Base-by-base conservation (phyloP, 208 protist species). In the Trypanosoma brucei region DNA sequence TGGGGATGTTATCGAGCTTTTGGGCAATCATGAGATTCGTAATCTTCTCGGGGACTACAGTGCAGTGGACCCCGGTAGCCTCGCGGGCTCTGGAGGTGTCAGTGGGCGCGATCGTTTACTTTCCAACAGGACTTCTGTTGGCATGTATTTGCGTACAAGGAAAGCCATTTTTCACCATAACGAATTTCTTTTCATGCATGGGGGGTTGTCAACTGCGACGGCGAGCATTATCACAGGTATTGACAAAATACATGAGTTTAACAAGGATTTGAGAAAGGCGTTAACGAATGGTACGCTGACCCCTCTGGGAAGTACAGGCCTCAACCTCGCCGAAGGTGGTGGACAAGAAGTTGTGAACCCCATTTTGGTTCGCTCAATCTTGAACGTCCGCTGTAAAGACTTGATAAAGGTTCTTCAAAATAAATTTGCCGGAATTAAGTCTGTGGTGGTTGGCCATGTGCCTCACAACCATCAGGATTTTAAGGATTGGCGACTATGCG, bases 11-110 rank as follows among this genome's bases (percentile, higher is more conserved):
- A 65, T 91, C 38, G 67, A 92, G 65, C 73, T 97, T 72, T 72
- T 97, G 9, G 91, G 93, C 51, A 97, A 96, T 61, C 91, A 97
- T 68, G 93, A 97, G 72, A 64, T 96, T 42, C 80, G 91, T 49
- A 96, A 96, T 76, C 82, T 96, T 59, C 55, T 79, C 6, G 89
- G 91, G 33, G 85, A 93, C 68, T 92, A 84, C 66, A 72, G 34
- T 7, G 86, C 82, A 9, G 91, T 96, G 36, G 77, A 93, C 63
- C 55, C 67, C 7, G 58, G 46, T 31, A 88, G 82, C 45, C 65
- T 92, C 31, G 66, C 73, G 30, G 55, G 51, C 0, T 71, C 62
- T n/a, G 86, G 89, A n/a, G 89, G 87, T 2, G 52, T 62, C 52
- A 61, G 59, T 42, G 79, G 83, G 6, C 86, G 88, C 39, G 68